A percentile compares a stretch with the other conserved stretches of the same genome.
These are phyloP conservation scores for Candida khao-thaluensis DNA, from an alignment of 805 yeast species.

Conservation along the genomic window DNA sequence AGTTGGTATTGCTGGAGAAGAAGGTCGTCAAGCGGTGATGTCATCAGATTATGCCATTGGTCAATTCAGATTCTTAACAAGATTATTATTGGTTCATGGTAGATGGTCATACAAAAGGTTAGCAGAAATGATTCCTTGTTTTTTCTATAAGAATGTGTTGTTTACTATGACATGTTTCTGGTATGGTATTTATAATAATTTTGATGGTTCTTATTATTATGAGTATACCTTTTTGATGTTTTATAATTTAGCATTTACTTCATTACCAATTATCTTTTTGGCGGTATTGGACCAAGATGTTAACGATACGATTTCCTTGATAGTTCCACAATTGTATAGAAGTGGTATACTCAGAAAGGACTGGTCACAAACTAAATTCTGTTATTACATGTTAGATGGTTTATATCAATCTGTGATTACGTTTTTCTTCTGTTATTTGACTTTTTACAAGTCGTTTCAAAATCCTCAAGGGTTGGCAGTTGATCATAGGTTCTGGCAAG, in stretches of 20 bases:
- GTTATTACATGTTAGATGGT: constrained; percentile 67
- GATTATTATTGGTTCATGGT: constrained; percentile 76
- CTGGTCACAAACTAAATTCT: constrained; percentile 60
- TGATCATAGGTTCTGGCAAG: constrained; percentile 72
- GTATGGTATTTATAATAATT: constrained; percentile 67
- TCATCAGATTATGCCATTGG: constrained; percentile 82
- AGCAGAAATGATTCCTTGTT: constrained; percentile 75
- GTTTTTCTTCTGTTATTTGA: constrained; percentile 64
- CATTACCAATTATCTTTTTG: constrained; percentile 71
- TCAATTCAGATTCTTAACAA: constrained; percentile 65
- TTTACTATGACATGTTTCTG: constrained; percentile 75
- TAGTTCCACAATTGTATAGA: constrained; percentile 69
- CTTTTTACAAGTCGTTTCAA: constrained; percentile 43
- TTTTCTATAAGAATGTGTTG: constrained; percentile 73
- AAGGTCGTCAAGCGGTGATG: constrained; percentile 87
- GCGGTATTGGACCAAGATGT: constrained; percentile 79
- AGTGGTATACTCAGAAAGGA: constrained; percentile 64
- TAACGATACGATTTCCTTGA: constrained; percentile 57
- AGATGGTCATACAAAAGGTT: constrained; percentile 76
- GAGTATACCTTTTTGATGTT: constrained; percentile 78
- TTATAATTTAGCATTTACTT: constrained; percentile 78
- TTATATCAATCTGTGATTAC: constrained; percentile 68
- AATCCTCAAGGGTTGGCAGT: constrained; percentile 54
- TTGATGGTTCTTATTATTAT: constrained; percentile 74
- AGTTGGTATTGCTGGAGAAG: constrained; percentile 84